Base-by-base conservation (phyloP, 2,329 filamentous ascomycete species). In the Alternaria consortialis region DNA sequence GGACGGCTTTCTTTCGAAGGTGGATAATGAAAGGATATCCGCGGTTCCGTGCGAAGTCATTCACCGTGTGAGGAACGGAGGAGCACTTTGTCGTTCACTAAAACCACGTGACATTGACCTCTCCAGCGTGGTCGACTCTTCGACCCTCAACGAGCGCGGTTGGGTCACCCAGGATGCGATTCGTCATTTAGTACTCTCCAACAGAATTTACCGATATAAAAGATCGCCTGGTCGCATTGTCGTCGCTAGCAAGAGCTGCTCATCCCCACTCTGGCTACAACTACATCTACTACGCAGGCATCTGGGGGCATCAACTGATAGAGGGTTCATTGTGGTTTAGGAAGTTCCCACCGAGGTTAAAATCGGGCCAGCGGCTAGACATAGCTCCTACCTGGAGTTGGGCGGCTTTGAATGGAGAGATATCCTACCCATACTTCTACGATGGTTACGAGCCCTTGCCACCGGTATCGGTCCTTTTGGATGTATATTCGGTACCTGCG, bases 351-450 rank as follows among this genome's bases (percentile, higher is more conserved):
- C 12, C 34, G 15, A 36, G 12, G 12, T 6, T 17, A 29, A 27
- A 52, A 31, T 20, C 23, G 3, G 17, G n/a, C 7, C 4, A 32
- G 17, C 36, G 36, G 8, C 7, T 40, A 7, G 6, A 36, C 5
- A 27, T 40, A 9, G 48, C 48, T 15, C 48, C 48, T 27, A 40
- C 48, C 7, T 52, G 48, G 48, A 52, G 48, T 20, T 52, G 48
- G 48, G 48, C 34, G 15, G 42, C 48, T 15, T 4, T 36, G 4
- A 6, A 15, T 15, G 12, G 34, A 36, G 15, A 5, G 12, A 15
- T 36, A 36, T 15, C 15, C 2, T 20, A 20, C 20, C 20, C 20
- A 20, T 20, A 20, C 20, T 20, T 20, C 20, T 20, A 20, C 20
- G 20, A 20, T 20, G 20, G 20, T 20, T 20, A 20, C 20, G 20